Conservation (phyloP, 2,329 filamentous ascomycete genomes). For the Colletotrichum incanum region DNA sequence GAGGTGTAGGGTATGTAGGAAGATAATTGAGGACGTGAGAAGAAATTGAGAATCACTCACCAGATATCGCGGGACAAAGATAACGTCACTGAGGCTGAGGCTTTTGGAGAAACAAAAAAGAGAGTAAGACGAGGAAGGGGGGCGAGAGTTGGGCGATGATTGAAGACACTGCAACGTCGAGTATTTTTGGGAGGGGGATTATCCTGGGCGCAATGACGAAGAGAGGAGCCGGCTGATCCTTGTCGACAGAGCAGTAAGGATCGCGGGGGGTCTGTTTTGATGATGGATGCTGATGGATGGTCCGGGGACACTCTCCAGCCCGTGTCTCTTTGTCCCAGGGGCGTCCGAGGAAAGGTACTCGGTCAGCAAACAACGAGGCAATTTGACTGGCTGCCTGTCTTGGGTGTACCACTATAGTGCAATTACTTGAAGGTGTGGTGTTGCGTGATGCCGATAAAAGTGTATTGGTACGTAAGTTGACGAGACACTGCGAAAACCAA, state of each 20-base stretch:
- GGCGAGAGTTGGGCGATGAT: conserved; percentile 32
- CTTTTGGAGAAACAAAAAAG: conserved; percentile 1
- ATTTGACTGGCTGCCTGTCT: conserved; percentile 30
- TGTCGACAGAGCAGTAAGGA: conserved; percentile 32
- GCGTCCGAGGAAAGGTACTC: conserved; percentile 16
- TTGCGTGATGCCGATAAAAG: not conserved
- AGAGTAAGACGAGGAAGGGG: conserved; percentile 9
- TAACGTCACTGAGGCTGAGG: conserved; percentile 39
- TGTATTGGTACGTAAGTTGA: conserved; percentile 18
- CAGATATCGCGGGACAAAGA: conserved; percentile 16
- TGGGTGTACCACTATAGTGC: conserved; percentile 2
- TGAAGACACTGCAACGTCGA: conserved; percentile 33
- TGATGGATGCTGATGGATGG: conserved; percentile 29
- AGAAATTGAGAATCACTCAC: conserved; percentile 14
- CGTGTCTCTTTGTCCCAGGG: conserved; percentile 17
- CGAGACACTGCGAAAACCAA: conserved; percentile 28
- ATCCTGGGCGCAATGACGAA: conserved; percentile 41
- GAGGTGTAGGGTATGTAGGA: conserved; percentile 12
- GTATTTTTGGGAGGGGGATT: conserved; percentile 15
- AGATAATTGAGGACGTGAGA: not conserved
- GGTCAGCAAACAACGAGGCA: conserved; percentile 15
- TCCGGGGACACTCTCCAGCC: conserved; percentile 23
- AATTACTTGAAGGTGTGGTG: not conserved
- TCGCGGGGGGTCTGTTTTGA: conserved; percentile 34
- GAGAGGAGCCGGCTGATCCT: conserved; percentile 36